Evolutionary conservation across 192 early-diverging fungal genomes (phyloP), one percentile per base, ranked within the genome.

Genomic region (Borealophlyctis nickersoniae): DNA sequence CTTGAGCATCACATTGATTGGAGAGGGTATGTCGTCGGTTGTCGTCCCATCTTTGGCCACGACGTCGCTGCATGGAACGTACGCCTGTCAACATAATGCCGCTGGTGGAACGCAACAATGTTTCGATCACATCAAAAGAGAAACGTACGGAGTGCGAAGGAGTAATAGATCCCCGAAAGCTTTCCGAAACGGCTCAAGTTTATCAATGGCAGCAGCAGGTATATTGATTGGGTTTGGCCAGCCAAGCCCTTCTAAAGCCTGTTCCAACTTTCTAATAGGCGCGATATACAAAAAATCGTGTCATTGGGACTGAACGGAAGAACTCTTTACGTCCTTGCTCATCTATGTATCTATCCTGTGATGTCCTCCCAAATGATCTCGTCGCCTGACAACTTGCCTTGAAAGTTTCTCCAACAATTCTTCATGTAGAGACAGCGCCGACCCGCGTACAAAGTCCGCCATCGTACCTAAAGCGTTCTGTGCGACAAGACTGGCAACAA

Each of bases 1-100:
- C 26, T 52, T 48, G 5, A 71, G 58, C 35, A 71, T 30, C 36
- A 71, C 65, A 49, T 71, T 58, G 11, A 71, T 71, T 7, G 69
- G 56, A 2, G 55, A 22, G 14, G 63, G 53, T 31, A 45, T n/a
- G n/a, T n/a, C n/a, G n/a, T 45, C 39, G 39, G 39, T 45, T 45
- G 9, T 45, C 9, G 39, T 45, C 39, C 39, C 19, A 13, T n/a
- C n/a, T n/a, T n/a, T n/a, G n/a, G n/a, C n/a, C n/a, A n/a, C n/a
- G n/a, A n/a, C n/a, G n/a, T n/a, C n/a, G n/a, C n/a, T n/a, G n/a
- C n/a, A n/a, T n/a, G n/a, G n/a, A n/a, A n/a, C n/a, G n/a, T n/a
- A n/a, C n/a, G n/a, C n/a, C n/a, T n/a, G n/a, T n/a, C n/a, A n/a
- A n/a, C n/a, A n/a, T n/a, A n/a, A n/a, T n/a, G n/a, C n/a, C n/a